A percentile compares a stretch with the other conserved stretches of the same genome.
These are phyloP conservation scores for Sarocladium strictum DNA, from an alignment of 2,329 filamentous ascomycete species.

Conservation along the genomic window DNA sequence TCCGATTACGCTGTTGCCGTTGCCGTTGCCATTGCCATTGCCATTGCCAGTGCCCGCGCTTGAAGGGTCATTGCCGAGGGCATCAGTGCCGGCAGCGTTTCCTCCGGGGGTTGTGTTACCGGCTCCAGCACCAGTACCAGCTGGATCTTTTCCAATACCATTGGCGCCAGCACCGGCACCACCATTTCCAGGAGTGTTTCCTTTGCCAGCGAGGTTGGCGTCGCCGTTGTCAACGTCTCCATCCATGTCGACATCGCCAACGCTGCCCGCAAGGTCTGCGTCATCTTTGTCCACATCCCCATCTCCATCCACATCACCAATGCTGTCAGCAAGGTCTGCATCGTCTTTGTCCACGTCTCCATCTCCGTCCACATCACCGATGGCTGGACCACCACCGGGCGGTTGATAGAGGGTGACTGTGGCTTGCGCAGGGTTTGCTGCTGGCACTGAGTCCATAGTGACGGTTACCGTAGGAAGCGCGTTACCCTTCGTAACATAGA, in stretches of 20 bases:
- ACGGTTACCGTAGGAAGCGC: conserved; percentile 18
- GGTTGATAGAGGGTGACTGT: conserved; percentile 18
- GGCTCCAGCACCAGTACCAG: neutral
- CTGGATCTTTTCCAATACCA: neutral
- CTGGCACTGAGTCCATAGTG: conserved; percentile 19
- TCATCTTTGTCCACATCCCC: neutral
- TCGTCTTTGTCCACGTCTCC: neutral
- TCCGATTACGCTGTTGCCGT: neutral
- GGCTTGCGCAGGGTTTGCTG: conserved; percentile 10
- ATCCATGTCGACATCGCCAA: conserved; percentile 3
- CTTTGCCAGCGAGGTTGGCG: neutral
- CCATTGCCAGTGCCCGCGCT: neutral
- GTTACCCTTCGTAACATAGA: conserved; percentile 23
- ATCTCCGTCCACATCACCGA: conserved; percentile 1
- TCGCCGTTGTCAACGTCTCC: conserved; percentile 2
- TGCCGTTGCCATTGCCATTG: neutral
- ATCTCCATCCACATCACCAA: conserved; percentile 5
- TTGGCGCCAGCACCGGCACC: neutral
- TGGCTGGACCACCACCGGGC: conserved; percentile 6
- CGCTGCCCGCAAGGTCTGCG: neutral
- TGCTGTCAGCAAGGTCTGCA: neutral
- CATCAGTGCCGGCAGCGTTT: neutral
- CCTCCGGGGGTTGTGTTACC: neutral
- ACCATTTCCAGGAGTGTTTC: neutral
- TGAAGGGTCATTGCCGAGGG: neutral